Evolutionary conservation across 805 yeast species (phyloP).

Genomic region (Candida lessepsii): DNA sequence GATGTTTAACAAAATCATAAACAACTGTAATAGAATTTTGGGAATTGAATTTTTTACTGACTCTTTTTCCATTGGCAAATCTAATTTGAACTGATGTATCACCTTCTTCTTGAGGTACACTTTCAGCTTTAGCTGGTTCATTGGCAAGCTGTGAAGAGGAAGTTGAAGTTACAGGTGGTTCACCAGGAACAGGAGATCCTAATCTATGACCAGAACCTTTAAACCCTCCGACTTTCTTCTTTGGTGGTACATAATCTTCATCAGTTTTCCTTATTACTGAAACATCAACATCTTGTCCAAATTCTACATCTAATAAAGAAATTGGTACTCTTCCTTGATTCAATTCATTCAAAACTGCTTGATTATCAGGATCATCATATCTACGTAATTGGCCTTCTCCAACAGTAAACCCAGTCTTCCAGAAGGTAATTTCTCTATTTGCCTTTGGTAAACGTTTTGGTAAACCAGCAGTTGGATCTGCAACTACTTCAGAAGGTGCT

Average conservation of each 20-base stretch:
- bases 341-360: conserved; percentile 71
- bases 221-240: conserved; percentile 61
- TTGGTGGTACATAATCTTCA: conserved; percentile 76
- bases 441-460: conserved; percentile 47
- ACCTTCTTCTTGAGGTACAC: conserved; percentile 36
- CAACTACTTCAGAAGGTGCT: conserved; percentile 33
- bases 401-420: conserved; percentile 95
- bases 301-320: conserved; percentile 72
- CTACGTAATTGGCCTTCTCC: conserved; percentile 86
- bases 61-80: conserved; percentile 76
- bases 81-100: conserved; percentile 80
- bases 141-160: conserved; percentile 18
- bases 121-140: conserved; percentile 18
- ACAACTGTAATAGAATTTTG: conserved; percentile 62
- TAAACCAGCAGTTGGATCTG: conserved; percentile 26
- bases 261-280: conserved; percentile 77
- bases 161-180: conserved; percentile 24
- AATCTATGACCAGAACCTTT: conserved; percentile 78
- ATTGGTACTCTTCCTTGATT: conserved; percentile 91
- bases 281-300: conserved; percentile 93
- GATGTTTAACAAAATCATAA: conserved; percentile 61
- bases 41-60: conserved; percentile 62
- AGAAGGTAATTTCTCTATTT: conserved; percentile 80
- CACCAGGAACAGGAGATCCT: conserved; percentile 89
- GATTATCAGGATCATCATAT: conserved; percentile 92